phyloP scores from a whole-genome alignment of 1,284 basidiomycete species.

The Apiotrichum laibachii region DNA sequence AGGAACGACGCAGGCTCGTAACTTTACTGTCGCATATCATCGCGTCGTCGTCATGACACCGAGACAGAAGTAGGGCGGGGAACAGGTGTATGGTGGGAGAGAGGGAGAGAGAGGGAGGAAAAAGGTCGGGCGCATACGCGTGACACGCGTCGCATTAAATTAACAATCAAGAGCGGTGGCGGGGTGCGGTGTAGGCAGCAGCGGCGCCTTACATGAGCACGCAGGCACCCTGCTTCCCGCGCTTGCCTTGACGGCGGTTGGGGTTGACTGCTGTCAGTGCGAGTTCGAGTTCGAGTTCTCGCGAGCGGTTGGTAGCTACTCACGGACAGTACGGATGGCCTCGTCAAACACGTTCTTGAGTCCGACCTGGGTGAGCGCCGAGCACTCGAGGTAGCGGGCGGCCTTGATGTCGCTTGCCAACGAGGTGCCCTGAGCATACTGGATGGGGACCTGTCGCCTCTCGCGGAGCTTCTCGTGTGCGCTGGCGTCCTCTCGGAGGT shows the following conservation, averaged over 20 bases:
- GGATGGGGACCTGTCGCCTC: slow-evolving; percentile 91
- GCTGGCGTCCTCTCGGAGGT: slow-evolving; percentile 88
- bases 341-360: slow-evolving; percentile 97
- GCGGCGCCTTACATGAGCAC: slow-evolving; percentile 40
- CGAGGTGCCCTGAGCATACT: slow-evolving; percentile 74
- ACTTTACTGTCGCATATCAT: not conserved
- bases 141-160: not conserved
- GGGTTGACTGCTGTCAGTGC: slow-evolving; percentile 38
- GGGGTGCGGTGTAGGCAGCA: not conserved
- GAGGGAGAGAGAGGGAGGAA: not conserved
- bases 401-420: slow-evolving; percentile 83
- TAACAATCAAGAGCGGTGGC: not conserved
- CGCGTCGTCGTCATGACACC: slow-evolving; percentile 1
- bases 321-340: slow-evolving; percentile 74
- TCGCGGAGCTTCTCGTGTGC: slow-evolving; percentile 91
- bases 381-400: slow-evolving; percentile 48
- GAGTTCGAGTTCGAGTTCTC: no score
- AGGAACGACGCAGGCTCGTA: no score
- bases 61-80: not conserved
- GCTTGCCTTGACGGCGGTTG: slow-evolving; percentile 41
- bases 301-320: no score
- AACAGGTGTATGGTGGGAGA: not conserved
- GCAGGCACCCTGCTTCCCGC: slow-evolving; percentile 40
- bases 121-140: not conserved
- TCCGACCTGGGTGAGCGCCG: slow-evolving; percentile 92